A percentile compares a stretch with the other conserved stretches of the same genome.
Conservation (phyloP, 2,329 filamentous ascomycete species). For the Fusarium equiseti region DNA sequence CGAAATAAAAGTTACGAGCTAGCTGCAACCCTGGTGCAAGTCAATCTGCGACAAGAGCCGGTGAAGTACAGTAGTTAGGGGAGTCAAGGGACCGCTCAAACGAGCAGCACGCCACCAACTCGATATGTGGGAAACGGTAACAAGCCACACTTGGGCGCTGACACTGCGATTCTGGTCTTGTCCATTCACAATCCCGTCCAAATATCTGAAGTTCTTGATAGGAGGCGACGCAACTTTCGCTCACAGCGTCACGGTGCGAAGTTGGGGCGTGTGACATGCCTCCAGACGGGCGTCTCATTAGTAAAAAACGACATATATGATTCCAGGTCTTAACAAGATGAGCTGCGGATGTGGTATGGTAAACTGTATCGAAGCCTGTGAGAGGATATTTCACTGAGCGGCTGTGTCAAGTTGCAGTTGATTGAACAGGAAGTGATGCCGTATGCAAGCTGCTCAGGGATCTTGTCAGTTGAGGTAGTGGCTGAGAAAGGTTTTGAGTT, state of each 20-base stretch:
- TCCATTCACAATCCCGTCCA: constrained; percentile 9
- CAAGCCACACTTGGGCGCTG: constrained; percentile 36
- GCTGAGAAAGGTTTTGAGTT: constrained; percentile 41
- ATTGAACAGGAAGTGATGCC: constrained; percentile 22
- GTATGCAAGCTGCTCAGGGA: constrained; percentile 26
- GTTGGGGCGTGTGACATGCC: constrained; percentile 14
- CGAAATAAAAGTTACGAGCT: constrained; percentile 32
- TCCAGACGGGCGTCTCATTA: constrained; percentile 24
- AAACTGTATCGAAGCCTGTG: constrained; percentile 18
- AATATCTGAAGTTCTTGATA: constrained; percentile 23
- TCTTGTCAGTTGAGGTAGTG: constrained; percentile 33
- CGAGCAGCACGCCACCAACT: constrained; percentile 38
- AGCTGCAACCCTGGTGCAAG: constrained; percentile 23
- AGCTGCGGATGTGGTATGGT: not conserved
- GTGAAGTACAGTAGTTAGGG: constrained; percentile 16
- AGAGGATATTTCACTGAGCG: constrained; percentile 14
- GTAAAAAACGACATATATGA: constrained; percentile 5
- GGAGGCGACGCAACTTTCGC: constrained; percentile 29
- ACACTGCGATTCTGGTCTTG: constrained; percentile 22
- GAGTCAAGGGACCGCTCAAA: constrained; percentile 20
- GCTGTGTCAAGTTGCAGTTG: constrained; percentile 21
- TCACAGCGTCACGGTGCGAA: constrained; percentile 29
- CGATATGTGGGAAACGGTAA: constrained; percentile 27
- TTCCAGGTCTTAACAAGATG: constrained; percentile 8
- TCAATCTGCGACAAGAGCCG: constrained; percentile 37